Evolutionary conservation across 345 rosid species (phyloP), one percentile per base, ranked within the genome.

Genomic region (Boechera retrofracta): DNA sequence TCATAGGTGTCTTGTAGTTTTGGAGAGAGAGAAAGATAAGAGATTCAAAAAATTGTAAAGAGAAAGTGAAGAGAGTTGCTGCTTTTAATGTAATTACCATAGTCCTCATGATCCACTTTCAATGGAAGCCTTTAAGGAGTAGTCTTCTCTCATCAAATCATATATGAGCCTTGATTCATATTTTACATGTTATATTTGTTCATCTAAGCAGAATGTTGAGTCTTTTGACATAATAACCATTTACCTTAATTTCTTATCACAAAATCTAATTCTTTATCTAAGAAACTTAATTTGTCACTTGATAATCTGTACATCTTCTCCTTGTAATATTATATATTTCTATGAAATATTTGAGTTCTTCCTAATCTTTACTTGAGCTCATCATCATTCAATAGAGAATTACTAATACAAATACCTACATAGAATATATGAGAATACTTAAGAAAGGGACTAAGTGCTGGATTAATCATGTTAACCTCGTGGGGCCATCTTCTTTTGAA

Each of bases 11-110:
- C 73, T 77, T 72, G 69, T 67, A 73, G 69, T 74, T 69, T 36
- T 64, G 36, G 62, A 76, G 73, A 71, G 64, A 64, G 42, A 39
- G 44, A 9, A 48, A 44, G 64, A 72, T 53, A 76, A 65, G 71
- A 78, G 77, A 79, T 75, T 82, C 81, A 79, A 85, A 87, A 70
- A 73, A 76, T 83, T 76, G 78, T 87, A 85, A 82, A 72, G 82
- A 84, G 86, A 85, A 87, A 60, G 56, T 56, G 66, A 71, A 74
- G 52, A 7, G 73, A 69, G 38, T 54, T 77, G 86, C 53, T 79
- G 84, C 84, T 83, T 85, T 90, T 81, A 52, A 59, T 75, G 83
- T 71, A 87, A 82, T 85, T 71, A 87, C 88, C 61, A 54, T 48
- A 69, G 21, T 83, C 72, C 88, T 78, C 79, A 57, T 69, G 71